Conservation (phyloP, 345 rosid species). For the Citrus sp. region DNA sequence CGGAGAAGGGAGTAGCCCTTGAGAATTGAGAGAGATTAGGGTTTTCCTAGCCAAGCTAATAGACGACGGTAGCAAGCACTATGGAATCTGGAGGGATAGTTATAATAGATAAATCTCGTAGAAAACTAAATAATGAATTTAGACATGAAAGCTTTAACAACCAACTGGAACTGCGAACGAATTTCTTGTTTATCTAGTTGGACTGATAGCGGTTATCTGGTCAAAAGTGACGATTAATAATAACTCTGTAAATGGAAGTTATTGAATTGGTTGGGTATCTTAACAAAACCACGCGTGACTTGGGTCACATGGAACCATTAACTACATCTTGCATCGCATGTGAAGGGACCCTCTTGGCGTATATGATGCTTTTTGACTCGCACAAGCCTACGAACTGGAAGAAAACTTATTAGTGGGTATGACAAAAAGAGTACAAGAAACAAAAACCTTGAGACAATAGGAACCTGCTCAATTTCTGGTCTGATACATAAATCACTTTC, state of each 20-base stretch:
- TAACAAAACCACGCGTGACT: not conserved
- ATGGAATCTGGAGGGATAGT: too few species aligned
- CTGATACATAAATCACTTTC: not conserved
- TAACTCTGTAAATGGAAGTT: not conserved
- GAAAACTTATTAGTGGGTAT: not conserved
- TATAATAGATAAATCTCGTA: too few species aligned
- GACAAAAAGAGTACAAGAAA: not conserved
- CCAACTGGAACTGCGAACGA: not conserved
- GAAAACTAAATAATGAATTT: not conserved
- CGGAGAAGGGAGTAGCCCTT: not conserved
- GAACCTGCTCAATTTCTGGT: not conserved
- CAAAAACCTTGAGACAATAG: not conserved
- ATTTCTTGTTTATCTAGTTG: not conserved
- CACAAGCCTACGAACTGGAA: not conserved
- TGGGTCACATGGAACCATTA: not conserved
- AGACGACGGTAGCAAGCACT: not conserved
- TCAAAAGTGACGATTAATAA: not conserved
- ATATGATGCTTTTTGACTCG: constrained; percentile 21
- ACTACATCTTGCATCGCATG: constrained; percentile 27
- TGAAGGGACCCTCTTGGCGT: constrained; percentile 1
- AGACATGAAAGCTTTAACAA: not conserved
- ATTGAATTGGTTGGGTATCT: not conserved
- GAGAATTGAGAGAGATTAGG: not conserved
- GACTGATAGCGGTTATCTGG: not conserved
- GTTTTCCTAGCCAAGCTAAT: not conserved